These are phyloP conservation scores for Sisymbrium irio DNA, from an alignment of 345 rosid genomes.

Conservation along the genomic window DNA sequence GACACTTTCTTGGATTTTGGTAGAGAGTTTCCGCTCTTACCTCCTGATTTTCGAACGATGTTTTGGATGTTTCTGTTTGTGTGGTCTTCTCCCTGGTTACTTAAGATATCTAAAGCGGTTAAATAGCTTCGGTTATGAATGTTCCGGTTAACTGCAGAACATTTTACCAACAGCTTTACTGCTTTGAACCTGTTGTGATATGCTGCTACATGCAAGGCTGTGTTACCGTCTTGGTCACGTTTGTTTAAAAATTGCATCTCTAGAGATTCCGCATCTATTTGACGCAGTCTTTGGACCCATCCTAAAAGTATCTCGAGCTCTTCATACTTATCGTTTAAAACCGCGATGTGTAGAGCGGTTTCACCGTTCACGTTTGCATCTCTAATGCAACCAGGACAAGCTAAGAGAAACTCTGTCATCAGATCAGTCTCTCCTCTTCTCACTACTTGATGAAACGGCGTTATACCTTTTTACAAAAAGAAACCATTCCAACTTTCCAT, in stretches of 20 bases:
- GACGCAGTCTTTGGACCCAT: conserved; percentile 19
- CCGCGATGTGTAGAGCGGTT: conserved; percentile 35
- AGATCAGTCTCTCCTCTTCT: conserved; percentile 27
- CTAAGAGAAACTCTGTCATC: conserved; percentile 23
- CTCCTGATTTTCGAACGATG: background rate
- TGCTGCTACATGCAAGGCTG: conserved; percentile 37
- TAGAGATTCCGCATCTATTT: background rate
- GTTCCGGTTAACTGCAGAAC: conserved; percentile 1
- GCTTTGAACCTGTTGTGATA: conserved; percentile 23
- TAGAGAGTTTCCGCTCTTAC: background rate
- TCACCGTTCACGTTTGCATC: conserved; percentile 27
- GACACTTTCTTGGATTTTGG: background rate
- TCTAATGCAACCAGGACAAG: conserved; percentile 25
- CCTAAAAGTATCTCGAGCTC: conserved; percentile 30
- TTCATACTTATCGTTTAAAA: background rate
- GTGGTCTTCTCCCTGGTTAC: background rate
- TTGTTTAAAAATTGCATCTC: conserved; percentile 23
- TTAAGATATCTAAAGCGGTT: conserved; percentile 28
- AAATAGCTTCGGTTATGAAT: background rate
- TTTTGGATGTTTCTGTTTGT: background rate
- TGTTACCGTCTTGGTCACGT: conserved; percentile 35
- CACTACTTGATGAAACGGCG: conserved; percentile 29
- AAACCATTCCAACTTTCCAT: background rate
- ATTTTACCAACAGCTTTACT: conserved; percentile 18
- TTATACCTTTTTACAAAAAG: conserved; percentile 4